Evolutionary conservation across 805 yeast genomes (phyloP), one percentile per base, ranked within the genome.

Genomic region (Allodekkera sacchari): DNA sequence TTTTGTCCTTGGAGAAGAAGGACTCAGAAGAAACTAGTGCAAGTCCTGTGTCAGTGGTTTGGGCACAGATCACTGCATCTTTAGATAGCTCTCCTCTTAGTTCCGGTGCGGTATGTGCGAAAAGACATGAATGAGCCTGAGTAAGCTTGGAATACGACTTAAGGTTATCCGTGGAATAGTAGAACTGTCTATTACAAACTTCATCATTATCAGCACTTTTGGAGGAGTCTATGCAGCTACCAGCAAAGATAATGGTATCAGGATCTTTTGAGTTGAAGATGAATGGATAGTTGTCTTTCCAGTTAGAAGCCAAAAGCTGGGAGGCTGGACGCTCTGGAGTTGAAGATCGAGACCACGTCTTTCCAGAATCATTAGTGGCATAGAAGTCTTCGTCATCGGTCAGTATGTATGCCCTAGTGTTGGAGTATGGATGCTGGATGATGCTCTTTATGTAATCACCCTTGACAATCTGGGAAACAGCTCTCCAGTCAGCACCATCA

Each of bases 401-500:
- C 11, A 64, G 32, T 5, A 61, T 62, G 35, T 62, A 59, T 1
- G 71, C 74, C 17, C 58, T 45, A 3, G 52, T 44, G 6, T 44
- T 39, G 25, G 58, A 55, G 39, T 38, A 52, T 5, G 66, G 70
- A 43, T 66, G 74, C 33, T 49, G 52, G 14, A 55, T 43, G 10
- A 64, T 25, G 10, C 39, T 37, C 28, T 32, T 37, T 12, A 55
- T 44, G 28, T 42, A 40, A 16, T 41, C 44, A 27, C 49, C 57
- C 5, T 10, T 8, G 4, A 34, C 32, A 11, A 36, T 20, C 7
- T 61, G 50, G 19, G 58, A 52, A 3, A 71, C 59, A 26, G 55
- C 45, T 10, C 43, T 32, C 58, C 74, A 76, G 1, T 52, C 37
- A 4, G 34, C 49, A 13, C 75, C 77, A 26, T 63, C 68, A 42